Conservation (phyloP, 2,329 filamentous ascomycete genomes). For the Beauveria scarabaeidicola region DNA sequence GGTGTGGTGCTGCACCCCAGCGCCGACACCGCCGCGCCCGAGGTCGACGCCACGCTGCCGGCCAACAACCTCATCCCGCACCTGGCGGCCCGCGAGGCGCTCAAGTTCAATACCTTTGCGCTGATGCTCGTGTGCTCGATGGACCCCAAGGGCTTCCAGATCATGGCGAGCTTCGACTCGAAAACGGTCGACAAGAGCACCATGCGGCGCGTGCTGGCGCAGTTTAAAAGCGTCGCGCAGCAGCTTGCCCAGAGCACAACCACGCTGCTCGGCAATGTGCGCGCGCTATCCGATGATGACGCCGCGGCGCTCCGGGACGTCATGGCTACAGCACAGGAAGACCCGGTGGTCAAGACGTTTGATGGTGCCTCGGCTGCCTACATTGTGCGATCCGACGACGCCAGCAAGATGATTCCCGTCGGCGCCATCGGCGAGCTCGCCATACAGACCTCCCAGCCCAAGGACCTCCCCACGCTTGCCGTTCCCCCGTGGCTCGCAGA, state of each 20-base stretch:
- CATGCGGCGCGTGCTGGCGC: constrained; percentile 44
- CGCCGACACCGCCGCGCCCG: constrained; percentile 21
- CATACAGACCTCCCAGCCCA: constrained; percentile 24
- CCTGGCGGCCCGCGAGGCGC: constrained; percentile 50
- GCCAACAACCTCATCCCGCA: constrained; percentile 44
- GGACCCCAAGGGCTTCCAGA: constrained; percentile 43
- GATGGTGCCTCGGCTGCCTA: constrained; percentile 25
- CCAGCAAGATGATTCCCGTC: constrained; percentile 27
- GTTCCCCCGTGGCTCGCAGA: constrained; percentile 22
- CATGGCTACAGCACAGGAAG: constrained; percentile 12
- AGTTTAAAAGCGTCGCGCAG: constrained; percentile 42
- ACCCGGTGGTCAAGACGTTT: constrained; percentile 18
- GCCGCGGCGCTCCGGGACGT: constrained; percentile 23
- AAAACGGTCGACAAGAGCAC: constrained; percentile 42
- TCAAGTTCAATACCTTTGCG: constrained; percentile 51
- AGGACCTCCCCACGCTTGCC: constrained; percentile 19
- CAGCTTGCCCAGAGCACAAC: constrained; percentile 35
- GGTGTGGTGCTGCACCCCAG: constrained; percentile 46
- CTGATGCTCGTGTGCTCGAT: constrained; percentile 59
- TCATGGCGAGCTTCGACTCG: constrained; percentile 59
- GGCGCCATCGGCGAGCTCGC: constrained; percentile 37
- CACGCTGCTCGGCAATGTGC: constrained; percentile 25
- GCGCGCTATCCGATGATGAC: constrained; percentile 27
- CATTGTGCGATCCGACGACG: constrained; percentile 31
- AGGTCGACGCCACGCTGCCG: constrained; percentile 25